Conservation (phyloP, 805 yeast genomes). For the Candida yuanshanica region DNA sequence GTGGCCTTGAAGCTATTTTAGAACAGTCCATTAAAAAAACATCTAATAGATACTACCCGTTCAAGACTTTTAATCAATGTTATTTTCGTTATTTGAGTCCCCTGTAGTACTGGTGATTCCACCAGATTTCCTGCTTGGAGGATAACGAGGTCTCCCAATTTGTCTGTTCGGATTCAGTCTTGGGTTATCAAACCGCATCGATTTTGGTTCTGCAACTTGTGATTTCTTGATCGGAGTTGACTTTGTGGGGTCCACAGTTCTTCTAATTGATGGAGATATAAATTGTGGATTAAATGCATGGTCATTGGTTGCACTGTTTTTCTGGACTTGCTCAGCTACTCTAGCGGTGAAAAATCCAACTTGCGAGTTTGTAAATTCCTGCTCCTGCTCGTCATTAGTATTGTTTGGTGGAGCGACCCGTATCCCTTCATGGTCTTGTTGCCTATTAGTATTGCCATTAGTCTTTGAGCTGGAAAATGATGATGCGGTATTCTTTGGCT, state of each 20-base stretch:
- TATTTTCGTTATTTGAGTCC: neutral
- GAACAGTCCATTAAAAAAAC: too few species aligned
- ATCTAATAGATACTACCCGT: neutral
- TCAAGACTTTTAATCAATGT: neutral
- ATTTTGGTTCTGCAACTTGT: slow-evolving; percentile 10
- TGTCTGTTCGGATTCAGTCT: slow-evolving; percentile 22
- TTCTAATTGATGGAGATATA: slow-evolving; percentile 49
- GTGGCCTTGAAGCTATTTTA: too few species aligned
- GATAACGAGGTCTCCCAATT: slow-evolving; percentile 24
- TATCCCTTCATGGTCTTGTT: neutral
- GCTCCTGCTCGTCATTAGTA: slow-evolving; percentile 4
- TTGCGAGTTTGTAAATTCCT: slow-evolving; percentile 5
- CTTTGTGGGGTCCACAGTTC: slow-evolving; percentile 61
- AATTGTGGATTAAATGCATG: slow-evolving; percentile 51
- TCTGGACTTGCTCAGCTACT: slow-evolving; percentile 52
- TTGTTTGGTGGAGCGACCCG: neutral
- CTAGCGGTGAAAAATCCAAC: slow-evolving; percentile 58
- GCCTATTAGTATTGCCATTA: slow-evolving; percentile 11
- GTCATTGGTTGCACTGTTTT: slow-evolving; percentile 29
- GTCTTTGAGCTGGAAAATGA: neutral
- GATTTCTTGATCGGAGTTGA: slow-evolving; percentile 57
- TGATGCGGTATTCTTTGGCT: slow-evolving; percentile 1
- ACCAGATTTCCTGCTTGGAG: slow-evolving; percentile 15
- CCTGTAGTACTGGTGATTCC: neutral
- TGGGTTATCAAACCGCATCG: slow-evolving; percentile 25